Evolutionary conservation across 2,329 filamentous ascomycete species (phyloP), one percentile per base, ranked within the genome.

Genomic region (Chaetomium olivaceum): DNA sequence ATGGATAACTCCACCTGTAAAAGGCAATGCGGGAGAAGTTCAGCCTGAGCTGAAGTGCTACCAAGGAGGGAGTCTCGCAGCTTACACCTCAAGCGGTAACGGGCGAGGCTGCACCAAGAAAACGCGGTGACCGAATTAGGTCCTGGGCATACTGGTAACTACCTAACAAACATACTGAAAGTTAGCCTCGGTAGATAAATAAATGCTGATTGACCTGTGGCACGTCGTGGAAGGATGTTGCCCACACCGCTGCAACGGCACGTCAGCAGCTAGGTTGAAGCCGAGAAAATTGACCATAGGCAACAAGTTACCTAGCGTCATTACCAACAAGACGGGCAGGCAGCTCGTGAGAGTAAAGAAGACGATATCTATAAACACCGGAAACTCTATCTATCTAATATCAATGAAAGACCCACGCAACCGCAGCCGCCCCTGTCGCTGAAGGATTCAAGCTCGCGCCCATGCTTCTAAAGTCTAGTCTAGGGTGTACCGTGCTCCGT

Each of bases 21-120:
- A 58, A 23, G 57, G 51, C 25, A 54, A 36, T 19, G n/a, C 21
- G 8, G 12, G 12, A 7, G 25, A 8, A 16, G 12, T 14, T 48
- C 21, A 54, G 48, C 58, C 58, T 61, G 48, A 54, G 58, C 58
- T 61, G 48, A 54, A 23, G 12, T 29, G 1, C 21, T 54, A 43
- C 31, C 16, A n/a, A 43, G 39, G 3, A 12, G 33, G 12, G 12
- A 14, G 6, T 52, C 29, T 11, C 11, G 29, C 36, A 14, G 25
- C 46, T 52, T 52, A 7, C 4, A 27, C 9, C 58, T 1, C 36
- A 52, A 52, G 11, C 12, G 39, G 58, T 52, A 33, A 60, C 46
- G 29, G 46, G 51, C 43, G 27, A 25, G 58, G 58, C 58, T 60
- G 58, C 12, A 19, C 29, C 1, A 21, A 43, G 21, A 16, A 25